phyloP scores from a whole-genome alignment of 106 monocot species.

The Alisma plantagoaquatica region DNA sequence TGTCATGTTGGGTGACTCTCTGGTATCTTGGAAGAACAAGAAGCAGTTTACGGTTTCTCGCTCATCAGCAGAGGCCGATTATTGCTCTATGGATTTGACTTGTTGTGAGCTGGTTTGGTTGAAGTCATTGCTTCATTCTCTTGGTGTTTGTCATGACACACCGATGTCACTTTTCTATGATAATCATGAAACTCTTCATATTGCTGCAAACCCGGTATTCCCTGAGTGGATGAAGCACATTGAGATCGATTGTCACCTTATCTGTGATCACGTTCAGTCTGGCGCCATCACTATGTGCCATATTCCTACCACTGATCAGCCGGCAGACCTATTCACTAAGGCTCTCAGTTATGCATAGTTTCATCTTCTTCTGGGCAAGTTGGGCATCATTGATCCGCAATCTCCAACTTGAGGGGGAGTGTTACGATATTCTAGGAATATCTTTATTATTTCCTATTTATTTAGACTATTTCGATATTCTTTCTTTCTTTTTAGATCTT shows the following conservation, averaged over 20 bases:
- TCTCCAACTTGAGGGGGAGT: no score
- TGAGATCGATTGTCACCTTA: slow-evolving; percentile 4
- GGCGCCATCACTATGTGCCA: no score
- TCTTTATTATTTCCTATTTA: no score
- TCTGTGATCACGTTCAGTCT: background rate
- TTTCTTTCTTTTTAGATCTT: no score
- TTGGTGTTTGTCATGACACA: background rate
- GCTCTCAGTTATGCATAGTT: no score
- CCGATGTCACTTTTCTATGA: background rate
- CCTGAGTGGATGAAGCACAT: slow-evolving; percentile 6
- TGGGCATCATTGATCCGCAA: no score
- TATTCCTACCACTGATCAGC: no score
- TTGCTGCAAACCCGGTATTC: background rate
- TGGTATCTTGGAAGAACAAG: slow-evolving; percentile 4
- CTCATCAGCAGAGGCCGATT: slow-evolving; percentile 4
- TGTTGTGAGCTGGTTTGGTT: slow-evolving; percentile 5
- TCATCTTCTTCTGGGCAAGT: no score
- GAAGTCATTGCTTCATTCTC: background rate
- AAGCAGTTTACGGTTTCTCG: slow-evolving; percentile 5
- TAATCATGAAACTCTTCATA: background rate
- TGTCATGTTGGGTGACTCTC: background rate
- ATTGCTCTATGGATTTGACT: background rate
- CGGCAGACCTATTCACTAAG: no score
- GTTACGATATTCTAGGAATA: no score
- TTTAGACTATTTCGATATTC: no score